Evolutionary conservation across 176 grass and related monocot genomes (phyloP).

Genomic region (Oryza meyeriana): DNA sequence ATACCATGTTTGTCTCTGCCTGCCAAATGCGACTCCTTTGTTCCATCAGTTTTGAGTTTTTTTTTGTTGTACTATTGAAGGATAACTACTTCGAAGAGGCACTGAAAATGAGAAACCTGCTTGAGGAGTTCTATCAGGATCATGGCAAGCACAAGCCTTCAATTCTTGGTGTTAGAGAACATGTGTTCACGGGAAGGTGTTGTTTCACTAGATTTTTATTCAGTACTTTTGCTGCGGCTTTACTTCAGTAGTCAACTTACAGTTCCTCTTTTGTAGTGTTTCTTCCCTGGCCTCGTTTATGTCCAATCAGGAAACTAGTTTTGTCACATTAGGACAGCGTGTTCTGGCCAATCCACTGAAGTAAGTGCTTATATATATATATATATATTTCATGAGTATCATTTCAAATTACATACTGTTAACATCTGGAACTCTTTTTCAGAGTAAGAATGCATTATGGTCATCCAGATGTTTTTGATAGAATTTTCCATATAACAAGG

Average conservation of each 20-base stretch:
- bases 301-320: constrained; percentile 95
- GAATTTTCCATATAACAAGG: constrained; percentile 95
- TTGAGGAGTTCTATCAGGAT: constrained; percentile 76
- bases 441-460: constrained; percentile 98
- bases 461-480: constrained; percentile 98
- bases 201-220: constrained; percentile 17
- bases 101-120: constrained; percentile 95
- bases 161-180: constrained; percentile 95
- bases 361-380: constrained; percentile 44
- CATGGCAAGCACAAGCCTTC: constrained; percentile 71
- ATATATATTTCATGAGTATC: not conserved
- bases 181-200: constrained; percentile 95
- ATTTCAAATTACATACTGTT: not conserved
- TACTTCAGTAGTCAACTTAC: not conserved
- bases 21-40: not conserved
- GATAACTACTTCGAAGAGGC: constrained; percentile 98
- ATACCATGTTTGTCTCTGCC: not conserved
- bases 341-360: constrained; percentile 90
- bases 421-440: constrained; percentile 7
- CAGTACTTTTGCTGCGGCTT: not conserved
- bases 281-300: constrained; percentile 91
- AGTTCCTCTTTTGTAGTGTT: constrained; percentile 56
- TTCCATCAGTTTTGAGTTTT: constrained; percentile 9
- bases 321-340: constrained; percentile 93
- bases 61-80: constrained; percentile 43